Evolutionary conservation across 495 filamentous ascomycete genomes (phyloP), one percentile per base, ranked within the genome.

Genomic region (Geoglossum glabrum): DNA sequence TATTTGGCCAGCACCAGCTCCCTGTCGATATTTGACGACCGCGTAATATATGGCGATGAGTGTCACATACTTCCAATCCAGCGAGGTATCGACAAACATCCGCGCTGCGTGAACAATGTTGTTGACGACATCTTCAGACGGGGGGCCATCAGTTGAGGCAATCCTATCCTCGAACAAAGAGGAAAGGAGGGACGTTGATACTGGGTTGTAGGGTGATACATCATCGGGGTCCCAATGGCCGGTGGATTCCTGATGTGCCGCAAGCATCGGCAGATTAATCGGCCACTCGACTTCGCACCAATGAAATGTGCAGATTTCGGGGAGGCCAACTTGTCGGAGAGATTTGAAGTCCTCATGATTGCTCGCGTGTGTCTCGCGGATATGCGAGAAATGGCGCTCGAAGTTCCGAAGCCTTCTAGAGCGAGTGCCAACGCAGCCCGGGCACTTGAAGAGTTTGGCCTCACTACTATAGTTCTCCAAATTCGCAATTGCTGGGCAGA

Each of bases 271-370:
- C 13, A 67, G 38, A 52, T 67, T 67, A 17, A 47, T 52, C 26
- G 65, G 60, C 64, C 65, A 67, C 27, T 63, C 62, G 26, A 64
- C 40, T 3, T 56, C 56, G 28, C 31, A 54, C 64, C 64, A 66
- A 15, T 52, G 55, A 30, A 64, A 36, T 3, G 34, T 58, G 52
- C 15, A 23, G 11, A 45, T 31, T 34, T 31, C 38, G 8, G 55
- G 55, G 21, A 59, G 49, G n/a, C 57, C 62, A 17, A 31, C 58
- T 28, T 33, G 25, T 28, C 43, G 50, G 19, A 64, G 58, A 15
- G 40, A 40, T 19, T 36, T 47, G 45, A 60, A 60, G 38, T 59
- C 61, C 30, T 58, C 62, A 52, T 52, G 23, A 10, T 50, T n/a
- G 7, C 57, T 34, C 13, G 58, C 58, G 61, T 55, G 57, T 3